phyloP scores from a whole-genome alignment of 306 rosid genomes.

The Mimosa pudica region DNA sequence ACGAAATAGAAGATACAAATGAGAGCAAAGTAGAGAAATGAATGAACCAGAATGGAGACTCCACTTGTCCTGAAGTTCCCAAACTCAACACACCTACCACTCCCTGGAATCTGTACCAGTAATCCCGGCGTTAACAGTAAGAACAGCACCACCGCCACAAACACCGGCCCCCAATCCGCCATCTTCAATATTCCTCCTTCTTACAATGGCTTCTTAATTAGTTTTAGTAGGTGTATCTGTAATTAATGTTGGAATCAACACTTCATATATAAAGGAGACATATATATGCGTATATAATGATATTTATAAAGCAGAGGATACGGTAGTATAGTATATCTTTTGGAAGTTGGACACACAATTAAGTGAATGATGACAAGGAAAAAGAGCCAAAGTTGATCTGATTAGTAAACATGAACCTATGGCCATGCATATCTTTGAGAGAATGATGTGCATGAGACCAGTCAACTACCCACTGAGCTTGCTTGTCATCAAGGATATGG shows the following conservation, averaged over 20 bases:
- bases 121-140: constrained; percentile 82
- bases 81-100: constrained; percentile 52
- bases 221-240: too few relatives aligned
- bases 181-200: constrained; percentile 36
- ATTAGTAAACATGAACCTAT: constrained; percentile 48
- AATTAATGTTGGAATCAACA: background rate
- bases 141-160: constrained; percentile 82
- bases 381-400: constrained; percentile 28
- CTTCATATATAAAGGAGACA: background rate
- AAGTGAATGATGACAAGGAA: constrained; percentile 51
- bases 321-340: constrained; percentile 5
- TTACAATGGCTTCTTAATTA: constrained; percentile 3
- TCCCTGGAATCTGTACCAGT: constrained; percentile 80
- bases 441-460: background rate
- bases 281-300: background rate
- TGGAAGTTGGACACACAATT: constrained; percentile 48
- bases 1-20: constrained; percentile 88
- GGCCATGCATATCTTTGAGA: constrained; percentile 36
- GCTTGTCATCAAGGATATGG: background rate
- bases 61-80: constrained; percentile 86
- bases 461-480: background rate
- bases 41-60: constrained; percentile 70
- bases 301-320: background rate
- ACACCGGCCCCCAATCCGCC: constrained; percentile 98
- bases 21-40: constrained; percentile 73